A percentile compares a stretch with the other conserved stretches of the same genome.
Evolutionary conservation across 2,329 filamentous ascomycete genomes (phyloP).

Genomic region (Chrysosporium keratinophilum): DNA sequence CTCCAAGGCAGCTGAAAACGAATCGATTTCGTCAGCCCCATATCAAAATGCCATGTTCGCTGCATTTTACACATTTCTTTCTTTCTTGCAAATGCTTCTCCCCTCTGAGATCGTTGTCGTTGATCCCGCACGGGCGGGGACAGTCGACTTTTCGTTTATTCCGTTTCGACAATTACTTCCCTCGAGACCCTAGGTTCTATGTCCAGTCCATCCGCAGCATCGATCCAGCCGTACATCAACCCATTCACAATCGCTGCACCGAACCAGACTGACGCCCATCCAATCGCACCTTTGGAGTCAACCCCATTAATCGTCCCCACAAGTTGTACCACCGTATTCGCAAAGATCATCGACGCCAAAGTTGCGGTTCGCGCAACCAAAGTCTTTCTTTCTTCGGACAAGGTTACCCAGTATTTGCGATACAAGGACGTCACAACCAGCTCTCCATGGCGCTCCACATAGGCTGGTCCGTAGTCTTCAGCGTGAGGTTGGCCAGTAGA

Average conservation of each 20-base stretch:
- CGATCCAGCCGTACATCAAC: conserved; percentile 31
- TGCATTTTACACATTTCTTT: no score
- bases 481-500: conserved; percentile 39
- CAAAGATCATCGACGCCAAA: conserved; percentile 37
- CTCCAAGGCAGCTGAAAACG: no score
- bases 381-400: conserved; percentile 49
- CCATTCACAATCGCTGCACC: conserved; percentile 33
- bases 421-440: conserved; percentile 60
- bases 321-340: conserved; percentile 55
- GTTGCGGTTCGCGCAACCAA: conserved; percentile 53
- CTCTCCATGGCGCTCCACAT: conserved; percentile 52
- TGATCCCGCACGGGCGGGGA: neutral
- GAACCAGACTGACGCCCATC: conserved; percentile 69
- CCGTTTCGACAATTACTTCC: neutral
- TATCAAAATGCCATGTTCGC: no score
- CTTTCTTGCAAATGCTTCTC: no score
- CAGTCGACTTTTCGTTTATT: neutral
- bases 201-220: conserved; percentile 27
- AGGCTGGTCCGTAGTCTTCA: conserved; percentile 19
- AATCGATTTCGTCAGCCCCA: no score
- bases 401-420: conserved; percentile 50
- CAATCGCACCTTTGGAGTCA: conserved; percentile 56
- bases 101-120: no score
- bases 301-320: conserved; percentile 59
- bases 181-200: neutral